Base-by-base conservation (phyloP, 208 protist species). In the Leishmania amazonensis region DNA sequence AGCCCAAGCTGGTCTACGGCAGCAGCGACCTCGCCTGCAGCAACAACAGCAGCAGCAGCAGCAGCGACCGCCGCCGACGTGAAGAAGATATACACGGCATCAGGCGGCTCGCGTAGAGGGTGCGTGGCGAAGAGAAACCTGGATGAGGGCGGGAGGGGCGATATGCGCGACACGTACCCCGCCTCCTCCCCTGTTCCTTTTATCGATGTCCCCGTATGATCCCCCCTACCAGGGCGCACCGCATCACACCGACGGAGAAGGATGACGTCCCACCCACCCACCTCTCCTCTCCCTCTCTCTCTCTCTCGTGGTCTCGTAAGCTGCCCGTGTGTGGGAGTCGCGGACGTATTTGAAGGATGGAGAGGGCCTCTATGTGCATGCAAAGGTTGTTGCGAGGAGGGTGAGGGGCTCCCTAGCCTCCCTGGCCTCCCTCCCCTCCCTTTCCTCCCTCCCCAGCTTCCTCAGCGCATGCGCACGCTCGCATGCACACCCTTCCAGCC, bases 1-100 rank as follows among this genome's bases (percentile, higher is more conserved):
- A 73, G 13, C 51, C 72, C 8, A 78, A 54, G 28, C 2, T 53
- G 21, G 77, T 76, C 49, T 81, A 57, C n/a, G 76, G 82, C 24
- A 72, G 62, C 51, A 78, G 71, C 51, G 71, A 78, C 24, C 71
- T 74, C 60, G 60, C 47, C 42, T 19, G 28, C 28, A 11, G 24
- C 24, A 53, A 11, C 49, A 28, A 24, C 21, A 35, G 13, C 62
- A 68, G 9, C 31, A 21, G 62, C 15, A 21, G 31, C 31, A 6
- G 62, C 31, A 21, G 62, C 15, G 11, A 15, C 31, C 3, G 62
- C 31, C 11, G 62, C 15, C 28, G 21, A n/a, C 5, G 62, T 15
- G 62, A 21, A 15, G 31, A 68, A 21, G 31, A 35, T 28, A 40
- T 40, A 31, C 31, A 6, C 31, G 19, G 31, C 11, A 38, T 68